Evolutionary conservation across 176 grass and related monocot genomes (phyloP), one percentile per base, ranked within the genome.

Genomic region (Saccharum spontaneum): DNA sequence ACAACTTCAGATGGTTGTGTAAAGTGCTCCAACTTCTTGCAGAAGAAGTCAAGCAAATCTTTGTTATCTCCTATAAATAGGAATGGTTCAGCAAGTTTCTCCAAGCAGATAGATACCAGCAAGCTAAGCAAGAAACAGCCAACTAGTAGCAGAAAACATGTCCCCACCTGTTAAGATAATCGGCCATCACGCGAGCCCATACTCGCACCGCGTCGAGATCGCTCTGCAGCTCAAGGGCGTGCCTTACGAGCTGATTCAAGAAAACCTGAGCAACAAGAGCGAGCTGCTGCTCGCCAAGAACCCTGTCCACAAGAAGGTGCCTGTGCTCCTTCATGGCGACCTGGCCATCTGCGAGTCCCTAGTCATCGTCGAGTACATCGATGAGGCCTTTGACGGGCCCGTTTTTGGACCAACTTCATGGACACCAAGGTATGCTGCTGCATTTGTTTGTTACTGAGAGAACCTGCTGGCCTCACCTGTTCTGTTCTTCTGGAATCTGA

Each of bases 201-300:
- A 20, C 39, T 17, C 7, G 34, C 69, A 65, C 69, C 81, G 85
- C 22, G 85, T 36, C 8, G 81, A 91, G 75, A 64, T 52, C 0
- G 89, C 81, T 2, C 48, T 91, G n/a, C 4, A 28, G 0, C 81
- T 91, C 4, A 91, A 91, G 76, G 85, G 75, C 0, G 76, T 88
- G 1, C 59, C 81, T 0, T 91, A 85, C 59, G 85, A 91, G 46
- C 16, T 84, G 1, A 5, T 91, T 36, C 64, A n/a, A 0, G 89
- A 91, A 37, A 76, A 91, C 44, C 54, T 85, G 22, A 0, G 2
- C 14, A 82, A 73, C 85, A 91, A 87, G 49, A 87, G 80, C 55
- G 74, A 68, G 13, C 49, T 83, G 49, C 75, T 87, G n/a, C 64
- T 87, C 6, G 22, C 1, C 73, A 71, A 67, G 13, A 90, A 90